These are phyloP conservation scores for Cladophialophora yegresii DNA, from an alignment of 2,329 filamentous ascomycete genomes.

Conservation along the genomic window DNA sequence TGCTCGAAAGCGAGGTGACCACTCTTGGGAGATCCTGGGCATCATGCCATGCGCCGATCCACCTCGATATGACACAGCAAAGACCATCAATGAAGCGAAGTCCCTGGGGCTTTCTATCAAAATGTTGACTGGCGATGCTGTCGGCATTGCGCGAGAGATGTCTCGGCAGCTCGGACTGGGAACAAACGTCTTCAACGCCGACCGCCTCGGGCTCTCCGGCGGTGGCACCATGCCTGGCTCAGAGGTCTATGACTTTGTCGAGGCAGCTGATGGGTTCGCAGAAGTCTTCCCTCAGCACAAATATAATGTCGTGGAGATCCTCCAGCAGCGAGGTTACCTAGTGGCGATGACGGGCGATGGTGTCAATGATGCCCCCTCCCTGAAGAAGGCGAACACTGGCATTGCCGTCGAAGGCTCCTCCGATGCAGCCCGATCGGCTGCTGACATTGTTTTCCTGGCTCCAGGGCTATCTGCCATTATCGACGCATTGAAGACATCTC, in stretches of 20 bases:
- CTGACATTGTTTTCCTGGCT: conserved; percentile 91
- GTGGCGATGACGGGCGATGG: conserved; percentile 96
- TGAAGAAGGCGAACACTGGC: conserved; percentile 95
- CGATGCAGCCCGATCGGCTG: conserved; percentile 84
- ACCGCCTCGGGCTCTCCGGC: conserved; percentile 85
- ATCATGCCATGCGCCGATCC: conserved; percentile 95
- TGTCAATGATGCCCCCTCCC: conserved; percentile 88
- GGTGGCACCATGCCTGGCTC: conserved; percentile 87
- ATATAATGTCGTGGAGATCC: conserved; percentile 89
- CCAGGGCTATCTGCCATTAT: conserved; percentile 91
- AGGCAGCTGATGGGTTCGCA: conserved; percentile 91
- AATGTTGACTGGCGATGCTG: conserved; percentile 94
- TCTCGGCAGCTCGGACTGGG: conserved; percentile 88
- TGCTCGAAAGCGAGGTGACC: conserved; percentile 81
- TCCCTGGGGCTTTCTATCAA: conserved; percentile 85
- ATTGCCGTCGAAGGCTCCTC: conserved; percentile 92
- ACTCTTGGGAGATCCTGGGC: conserved; percentile 85
- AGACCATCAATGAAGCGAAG: conserved; percentile 89
- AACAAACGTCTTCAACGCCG: conserved; percentile 91
- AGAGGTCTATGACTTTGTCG: conserved; percentile 92
- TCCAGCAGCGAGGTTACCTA: conserved; percentile 89
- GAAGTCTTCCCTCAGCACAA: conserved; percentile 96
- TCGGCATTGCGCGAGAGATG: conserved; percentile 89
- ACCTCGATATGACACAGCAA: conserved; percentile 84
- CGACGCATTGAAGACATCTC: conserved; percentile 86